Conservation (phyloP, 2,329 filamentous ascomycete species). For the Fusarium albosuccineum region DNA sequence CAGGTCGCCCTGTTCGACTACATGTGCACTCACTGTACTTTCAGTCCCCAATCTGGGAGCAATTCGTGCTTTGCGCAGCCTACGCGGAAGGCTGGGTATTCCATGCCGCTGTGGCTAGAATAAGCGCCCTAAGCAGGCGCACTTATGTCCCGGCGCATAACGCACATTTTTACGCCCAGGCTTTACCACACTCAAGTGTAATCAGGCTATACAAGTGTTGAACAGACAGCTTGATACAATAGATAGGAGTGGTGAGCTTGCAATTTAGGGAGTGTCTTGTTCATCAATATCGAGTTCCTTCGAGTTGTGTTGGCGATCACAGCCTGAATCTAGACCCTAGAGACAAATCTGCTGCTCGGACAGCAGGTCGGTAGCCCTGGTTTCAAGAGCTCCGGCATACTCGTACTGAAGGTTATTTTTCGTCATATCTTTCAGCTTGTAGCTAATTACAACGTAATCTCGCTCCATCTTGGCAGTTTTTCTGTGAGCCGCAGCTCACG, state of each 20-base stretch:
- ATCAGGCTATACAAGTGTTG: slow-evolving; percentile 5
- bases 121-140: slow-evolving; percentile 2
- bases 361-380: no score
- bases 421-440: no score
- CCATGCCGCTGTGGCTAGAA: slow-evolving; percentile 13
- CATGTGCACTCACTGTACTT: slow-evolving; percentile 23
- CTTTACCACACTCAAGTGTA: slow-evolving; percentile 8
- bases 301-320: no score
- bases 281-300: slow-evolving; percentile 15
- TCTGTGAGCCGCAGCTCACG: no score
- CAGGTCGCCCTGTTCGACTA: slow-evolving; percentile 4
- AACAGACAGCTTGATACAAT: background rate
- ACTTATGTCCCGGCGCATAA: no score
- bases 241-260: slow-evolving; percentile 6
- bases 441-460: no score
- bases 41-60: background rate
- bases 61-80: background rate
- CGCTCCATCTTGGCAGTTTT: no score
- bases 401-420: no score
- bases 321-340: no score
- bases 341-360: no score
- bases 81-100: slow-evolving; percentile 7
- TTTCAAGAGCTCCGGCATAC: no score
- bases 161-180: background rate
- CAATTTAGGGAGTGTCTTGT: slow-evolving; percentile 14